phyloP scores from a whole-genome alignment of 768 basidiomycete genomes.

The Mycena capillaripes region DNA sequence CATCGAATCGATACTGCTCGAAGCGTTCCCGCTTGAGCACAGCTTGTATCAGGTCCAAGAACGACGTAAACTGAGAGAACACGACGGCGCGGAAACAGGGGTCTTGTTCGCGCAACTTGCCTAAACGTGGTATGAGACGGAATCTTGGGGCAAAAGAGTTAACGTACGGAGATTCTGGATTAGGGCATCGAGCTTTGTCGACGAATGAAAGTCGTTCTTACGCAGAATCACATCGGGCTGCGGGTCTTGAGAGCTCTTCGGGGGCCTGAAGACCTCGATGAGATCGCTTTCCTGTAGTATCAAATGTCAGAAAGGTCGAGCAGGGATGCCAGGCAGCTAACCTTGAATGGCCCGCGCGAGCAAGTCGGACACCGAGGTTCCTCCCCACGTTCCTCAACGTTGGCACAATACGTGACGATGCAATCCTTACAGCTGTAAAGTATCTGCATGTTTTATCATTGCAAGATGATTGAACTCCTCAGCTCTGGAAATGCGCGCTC shows the following conservation, averaged over 20 bases:
- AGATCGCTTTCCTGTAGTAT: conserved; percentile 66
- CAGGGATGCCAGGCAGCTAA: conserved; percentile 36
- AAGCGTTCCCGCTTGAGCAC: conserved; percentile 79
- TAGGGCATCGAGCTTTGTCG: conserved; percentile 92
- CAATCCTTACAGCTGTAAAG: conserved; percentile 98
- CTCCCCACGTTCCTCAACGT: conserved; percentile 78
- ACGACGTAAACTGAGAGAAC: conserved; percentile 92
- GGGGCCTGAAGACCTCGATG: conserved; percentile 70
- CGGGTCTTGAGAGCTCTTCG: conserved; percentile 52
- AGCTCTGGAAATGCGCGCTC: too few relatives aligned
- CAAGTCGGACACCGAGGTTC: conserved; percentile 87
- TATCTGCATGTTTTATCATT: too few relatives aligned
- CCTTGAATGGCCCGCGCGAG: conserved; percentile 75
- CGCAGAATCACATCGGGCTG: conserved; percentile 69
- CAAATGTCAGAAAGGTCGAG: background rate
- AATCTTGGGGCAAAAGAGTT: background rate
- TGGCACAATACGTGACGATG: conserved; percentile 79
- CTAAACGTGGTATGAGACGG: conserved; percentile 46
- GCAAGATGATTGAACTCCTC: too few relatives aligned
- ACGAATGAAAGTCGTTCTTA: conserved; percentile 88
- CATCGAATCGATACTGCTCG: conserved; percentile 88
- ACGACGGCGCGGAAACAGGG: conserved; percentile 87
- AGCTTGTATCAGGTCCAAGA: conserved; percentile 84
- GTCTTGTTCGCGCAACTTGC: conserved; percentile 76
- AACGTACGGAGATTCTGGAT: conserved; percentile 76